Percentiles rank a stretch among this genome's conserved stretches.
phyloP scores from a whole-genome alignment of 2,329 filamentous ascomycete species.

The Aspergillus sp. region DNA sequence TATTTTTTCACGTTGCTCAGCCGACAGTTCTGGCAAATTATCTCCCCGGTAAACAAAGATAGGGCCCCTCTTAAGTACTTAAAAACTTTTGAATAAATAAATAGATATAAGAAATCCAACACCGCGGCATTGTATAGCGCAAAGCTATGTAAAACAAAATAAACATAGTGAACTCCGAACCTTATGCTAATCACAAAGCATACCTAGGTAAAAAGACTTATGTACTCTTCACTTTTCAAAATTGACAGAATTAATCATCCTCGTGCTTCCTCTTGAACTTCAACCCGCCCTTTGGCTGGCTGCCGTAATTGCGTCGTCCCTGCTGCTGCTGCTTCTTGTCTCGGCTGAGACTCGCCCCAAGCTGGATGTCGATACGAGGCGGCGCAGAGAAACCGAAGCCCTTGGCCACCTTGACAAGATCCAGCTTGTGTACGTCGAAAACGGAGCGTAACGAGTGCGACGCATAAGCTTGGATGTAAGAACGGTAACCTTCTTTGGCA shows the following conservation, averaged over 20 bases:
- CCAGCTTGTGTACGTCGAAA: slow-evolving; percentile 79
- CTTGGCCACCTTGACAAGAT: slow-evolving; percentile 81
- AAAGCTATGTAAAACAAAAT: slow-evolving; percentile 2
- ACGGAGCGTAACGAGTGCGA: slow-evolving; percentile 80
- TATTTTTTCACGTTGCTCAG: neutral
- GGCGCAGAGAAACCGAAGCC: slow-evolving; percentile 77
- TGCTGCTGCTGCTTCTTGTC: slow-evolving; percentile 64
- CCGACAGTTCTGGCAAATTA: neutral
- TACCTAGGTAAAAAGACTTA: slow-evolving; percentile 3
- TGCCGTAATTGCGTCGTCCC: slow-evolving; percentile 71
- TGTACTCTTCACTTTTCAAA: slow-evolving; percentile 1
- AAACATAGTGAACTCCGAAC: slow-evolving; percentile 5
- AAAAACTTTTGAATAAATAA: slow-evolving; percentile 2
- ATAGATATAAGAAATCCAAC: neutral
- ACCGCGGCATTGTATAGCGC: neutral
- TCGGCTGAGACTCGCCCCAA: slow-evolving; percentile 73
- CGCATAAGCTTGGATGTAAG: slow-evolving; percentile 93
- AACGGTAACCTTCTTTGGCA: slow-evolving; percentile 73
- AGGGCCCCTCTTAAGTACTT: neutral
- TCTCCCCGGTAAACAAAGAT: no score
- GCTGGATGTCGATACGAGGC: slow-evolving; percentile 74
- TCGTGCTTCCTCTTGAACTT: slow-evolving; percentile 54
- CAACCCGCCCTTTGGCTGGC: slow-evolving; percentile 61
- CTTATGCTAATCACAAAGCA: slow-evolving; percentile 17
- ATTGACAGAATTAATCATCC: slow-evolving; percentile 25